Evolutionary conservation across 2,329 filamentous ascomycete genomes (phyloP).

Genomic region (Thyridium curvatum): DNA sequence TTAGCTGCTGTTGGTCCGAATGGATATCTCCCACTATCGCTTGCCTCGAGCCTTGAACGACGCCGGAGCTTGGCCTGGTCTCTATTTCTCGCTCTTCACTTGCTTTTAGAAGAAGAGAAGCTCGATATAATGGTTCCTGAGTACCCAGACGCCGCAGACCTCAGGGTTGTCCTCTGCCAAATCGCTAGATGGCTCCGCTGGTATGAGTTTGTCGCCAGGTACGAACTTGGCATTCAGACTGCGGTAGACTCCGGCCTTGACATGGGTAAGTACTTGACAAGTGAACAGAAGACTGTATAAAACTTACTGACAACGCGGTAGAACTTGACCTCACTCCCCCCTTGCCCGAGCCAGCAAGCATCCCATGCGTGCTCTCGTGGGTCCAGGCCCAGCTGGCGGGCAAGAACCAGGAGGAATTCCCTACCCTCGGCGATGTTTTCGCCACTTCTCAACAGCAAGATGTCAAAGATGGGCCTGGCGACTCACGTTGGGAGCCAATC

Average conservation of each 20-base stretch:
- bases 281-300: too few species aligned
- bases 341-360: slow-evolving; percentile 20
- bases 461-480: slow-evolving; percentile 14
- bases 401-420: slow-evolving; percentile 27
- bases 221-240: slow-evolving; percentile 47
- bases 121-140: slow-evolving; percentile 55
- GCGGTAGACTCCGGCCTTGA: slow-evolving; percentile 33
- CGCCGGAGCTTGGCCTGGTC: slow-evolving; percentile 58
- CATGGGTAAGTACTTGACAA: slow-evolving; percentile 23
- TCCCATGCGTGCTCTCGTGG: slow-evolving; percentile 43
- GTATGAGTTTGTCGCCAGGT: slow-evolving; percentile 38
- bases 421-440: slow-evolving; percentile 39
- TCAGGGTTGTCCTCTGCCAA: slow-evolving; percentile 75
- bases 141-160: slow-evolving; percentile 36
- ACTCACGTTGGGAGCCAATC: slow-evolving; percentile 36
- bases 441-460: slow-evolving; percentile 27
- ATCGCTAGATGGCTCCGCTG: slow-evolving; percentile 79
- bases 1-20: slow-evolving; percentile 41
- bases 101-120: slow-evolving; percentile 86
- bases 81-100: slow-evolving; percentile 70
- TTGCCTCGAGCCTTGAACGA: slow-evolving; percentile 43
- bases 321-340: slow-evolving; percentile 20
- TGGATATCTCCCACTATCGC: slow-evolving; percentile 61
- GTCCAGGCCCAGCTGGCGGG: slow-evolving; percentile 40
- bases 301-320: slow-evolving; percentile 10